Base-by-base conservation (phyloP, 352 stramenopile genomes). In the Pilasporangium apinafurcum region DNA sequence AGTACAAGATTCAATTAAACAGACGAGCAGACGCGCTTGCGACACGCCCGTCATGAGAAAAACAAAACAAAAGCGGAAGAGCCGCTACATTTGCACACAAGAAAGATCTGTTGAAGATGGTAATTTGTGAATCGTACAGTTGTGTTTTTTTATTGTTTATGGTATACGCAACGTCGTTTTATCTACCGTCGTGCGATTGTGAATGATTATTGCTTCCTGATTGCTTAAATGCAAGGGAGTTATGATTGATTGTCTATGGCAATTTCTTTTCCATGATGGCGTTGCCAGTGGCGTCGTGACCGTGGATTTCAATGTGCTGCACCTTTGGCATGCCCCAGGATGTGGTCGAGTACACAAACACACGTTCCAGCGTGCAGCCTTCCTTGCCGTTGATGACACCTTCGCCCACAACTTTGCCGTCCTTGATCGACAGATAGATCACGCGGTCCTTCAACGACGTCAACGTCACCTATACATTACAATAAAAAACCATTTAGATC, bases 261-360 rank as follows among this genome's bases (percentile, higher is more conserved):
- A 87, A 51, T 64, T 92, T 92, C 65, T 89, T 92, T 61, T 92
- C 80, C 73, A 90, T 85, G 56, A 86, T 62, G 28, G 54, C 37
- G 44, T 83, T 82, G 39, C 75, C 77, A 32, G 36, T 47, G 16
- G 68, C 48, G 56, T 92, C 80, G 36, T 67, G 71, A 59, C 76
- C 81, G 64, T 91, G 77, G 55, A 93, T 87, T 68, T 93, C 81
- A 62, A 93, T 87, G 76, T 91, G 74, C 52, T 91, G 68, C 37
- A 93, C 63, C 77, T 94, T 94, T 25, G 82, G 82, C 59, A 94
- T 74, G 22, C 82, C 82, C 79, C 77, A 91, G 39, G 78, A 91
- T 35, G 79, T 90, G 26, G 77, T 94, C 38, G 79, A 92, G 60
- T 75, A 60, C 20, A 94, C 82, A 45, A 88, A 94, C 16, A 94